Evolutionary conservation across 2,329 filamentous ascomycete species (phyloP), one percentile per base, ranked within the genome.

Genomic region (Fusarium piperis): DNA sequence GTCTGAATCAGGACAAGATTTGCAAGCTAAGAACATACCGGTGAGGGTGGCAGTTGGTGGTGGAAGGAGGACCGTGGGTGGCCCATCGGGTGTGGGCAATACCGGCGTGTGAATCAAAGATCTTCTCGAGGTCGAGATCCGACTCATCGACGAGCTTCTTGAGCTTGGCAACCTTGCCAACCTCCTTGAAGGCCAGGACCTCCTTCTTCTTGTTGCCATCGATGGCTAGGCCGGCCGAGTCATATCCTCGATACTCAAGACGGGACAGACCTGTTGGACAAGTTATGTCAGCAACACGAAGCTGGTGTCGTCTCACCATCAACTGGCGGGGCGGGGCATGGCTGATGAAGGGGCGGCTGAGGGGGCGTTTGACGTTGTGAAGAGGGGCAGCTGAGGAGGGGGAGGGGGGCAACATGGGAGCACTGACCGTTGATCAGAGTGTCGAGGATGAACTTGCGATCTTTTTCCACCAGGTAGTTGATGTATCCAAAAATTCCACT

Each of bases 71-170:
- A 64, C 96, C 96, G 87, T 99, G 96, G 78, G 96, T 99, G 77
- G 96, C 96, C 96, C 96, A 99, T 83, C 96, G 91, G 73, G 96
- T 99, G 91, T 99, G 96, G 83, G 96, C 94, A 87, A 99, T 98
- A 82, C 95, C 96, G 80, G 94, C 95, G 86, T 99, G 96, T 80
- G 95, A 98, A 85, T 98, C 96, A 83, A 98, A 98, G 80, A 94
- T 89, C 89, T 97, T 97, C 83, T 90, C 93, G 77, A 94, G 87
- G 84, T 99, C 93, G 84, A 94, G 89, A 79, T 94, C 89, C 81
- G 90, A 88, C 82, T 93, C 90, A 63, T 92, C 94, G 78, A 98
- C 95, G 83, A 98, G 92, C 85, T 95, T 87, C 89, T 93, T 97
- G 82, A 99, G 89, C 86, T 97, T 97, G 82, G 92, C 94, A 70